These are phyloP conservation scores for Linnemannia elongata DNA, from an alignment of 192 early-diverging fungal genomes.

Conservation along the genomic window DNA sequence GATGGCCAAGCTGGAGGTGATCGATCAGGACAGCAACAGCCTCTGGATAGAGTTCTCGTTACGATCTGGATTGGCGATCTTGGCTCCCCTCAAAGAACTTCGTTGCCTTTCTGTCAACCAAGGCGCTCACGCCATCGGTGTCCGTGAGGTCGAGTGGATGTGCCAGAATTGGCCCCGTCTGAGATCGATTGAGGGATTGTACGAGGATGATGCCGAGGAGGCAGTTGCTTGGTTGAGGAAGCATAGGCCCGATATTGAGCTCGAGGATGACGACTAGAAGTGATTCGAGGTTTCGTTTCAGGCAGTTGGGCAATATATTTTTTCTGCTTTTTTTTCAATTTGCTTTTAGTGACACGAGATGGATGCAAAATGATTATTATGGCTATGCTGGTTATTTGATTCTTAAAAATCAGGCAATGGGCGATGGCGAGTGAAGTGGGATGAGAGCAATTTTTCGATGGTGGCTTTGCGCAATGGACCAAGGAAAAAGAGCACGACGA, in stretches of 20 bases:
- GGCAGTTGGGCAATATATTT: not conserved
- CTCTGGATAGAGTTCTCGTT: constrained; percentile 41
- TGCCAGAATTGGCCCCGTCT: constrained; percentile 31
- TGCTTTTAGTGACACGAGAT: no score
- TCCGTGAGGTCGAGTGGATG: constrained; percentile 38
- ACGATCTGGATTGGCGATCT: constrained; percentile 10
- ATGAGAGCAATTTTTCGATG: not conserved
- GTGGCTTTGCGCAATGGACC: not conserved
- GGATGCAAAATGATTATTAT: no score
- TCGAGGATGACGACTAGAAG: not conserved
- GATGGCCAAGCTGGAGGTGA: constrained; percentile 1
- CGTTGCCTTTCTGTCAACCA: constrained; percentile 3
- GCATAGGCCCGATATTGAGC: constrained; percentile 18
- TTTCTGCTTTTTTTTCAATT: not conserved
- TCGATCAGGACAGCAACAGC: not conserved
- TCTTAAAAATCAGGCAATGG: not conserved
- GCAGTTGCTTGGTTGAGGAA: constrained; percentile 21
- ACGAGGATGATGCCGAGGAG: constrained; percentile 23
- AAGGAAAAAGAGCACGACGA: not conserved
- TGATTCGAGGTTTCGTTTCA: not conserved
- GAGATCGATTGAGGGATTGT: constrained; percentile 12
- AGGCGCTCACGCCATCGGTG: constrained; percentile 1
- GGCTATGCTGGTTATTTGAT: not conserved
- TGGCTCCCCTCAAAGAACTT: constrained; percentile 24
- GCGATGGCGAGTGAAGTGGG: not conserved